These are phyloP conservation scores for Spencermartinsiella europaea DNA, from an alignment of 805 yeast genomes.

Conservation along the genomic window DNA sequence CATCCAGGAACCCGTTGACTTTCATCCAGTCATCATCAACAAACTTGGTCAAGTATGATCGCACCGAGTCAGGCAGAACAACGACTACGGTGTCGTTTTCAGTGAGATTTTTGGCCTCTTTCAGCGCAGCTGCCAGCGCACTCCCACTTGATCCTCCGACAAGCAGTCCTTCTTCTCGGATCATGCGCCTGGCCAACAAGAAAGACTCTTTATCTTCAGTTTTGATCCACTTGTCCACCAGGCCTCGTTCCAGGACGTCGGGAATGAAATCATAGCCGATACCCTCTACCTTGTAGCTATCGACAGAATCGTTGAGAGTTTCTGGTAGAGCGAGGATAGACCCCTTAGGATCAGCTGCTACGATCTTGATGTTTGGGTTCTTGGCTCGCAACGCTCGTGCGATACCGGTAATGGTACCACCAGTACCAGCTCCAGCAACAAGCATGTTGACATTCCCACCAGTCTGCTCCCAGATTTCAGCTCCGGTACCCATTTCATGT, in stretches of 20 bases:
- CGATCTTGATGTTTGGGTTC: constrained; percentile 53
- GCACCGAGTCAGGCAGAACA: constrained; percentile 78
- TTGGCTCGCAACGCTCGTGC: constrained; percentile 70
- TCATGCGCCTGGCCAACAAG: constrained; percentile 73
- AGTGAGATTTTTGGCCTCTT: constrained; percentile 61
- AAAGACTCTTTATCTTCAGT: constrained; percentile 80
- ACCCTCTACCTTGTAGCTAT: constrained; percentile 77
- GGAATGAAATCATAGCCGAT: constrained; percentile 88
- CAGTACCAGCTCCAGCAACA: constrained; percentile 92
- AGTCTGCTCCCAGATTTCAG: constrained; percentile 79
- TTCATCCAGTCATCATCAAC: constrained; percentile 91
- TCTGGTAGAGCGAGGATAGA: constrained; percentile 81
- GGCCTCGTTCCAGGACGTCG: constrained; percentile 61
- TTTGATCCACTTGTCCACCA: constrained; percentile 77
- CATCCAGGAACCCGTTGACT: constrained; percentile 66
- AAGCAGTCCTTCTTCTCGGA: constrained; percentile 77
- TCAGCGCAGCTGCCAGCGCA: constrained; percentile 73
- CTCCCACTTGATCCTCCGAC: constrained; percentile 90
- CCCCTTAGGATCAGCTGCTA: constrained; percentile 85
- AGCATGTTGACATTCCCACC: constrained; percentile 64
- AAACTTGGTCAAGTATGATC: constrained; percentile 82
- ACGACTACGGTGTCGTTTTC: constrained; percentile 74
- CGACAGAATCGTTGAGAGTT: constrained; percentile 53
- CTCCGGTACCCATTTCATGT: constrained; percentile 80
- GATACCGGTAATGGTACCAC: constrained; percentile 86